phyloP scores from a whole-genome alignment of 2,329 filamentous ascomycete genomes.

The Tricladium varicosporioides region DNA sequence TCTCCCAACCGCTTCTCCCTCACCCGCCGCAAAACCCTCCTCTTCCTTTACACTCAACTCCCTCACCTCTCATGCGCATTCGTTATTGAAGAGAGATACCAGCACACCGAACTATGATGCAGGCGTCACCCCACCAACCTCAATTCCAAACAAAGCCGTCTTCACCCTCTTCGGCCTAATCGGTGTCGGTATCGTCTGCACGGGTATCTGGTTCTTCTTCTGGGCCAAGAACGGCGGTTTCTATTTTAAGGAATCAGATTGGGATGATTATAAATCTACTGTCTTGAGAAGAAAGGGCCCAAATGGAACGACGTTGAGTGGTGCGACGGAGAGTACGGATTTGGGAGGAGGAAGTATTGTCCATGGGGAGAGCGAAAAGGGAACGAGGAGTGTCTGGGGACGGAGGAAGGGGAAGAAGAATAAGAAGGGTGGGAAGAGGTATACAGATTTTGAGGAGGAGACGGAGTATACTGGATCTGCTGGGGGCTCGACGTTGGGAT shows the following conservation, averaged over 20 bases:
- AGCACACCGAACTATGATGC: constrained; percentile 37
- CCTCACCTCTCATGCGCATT: constrained; percentile 11
- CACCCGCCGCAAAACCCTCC: background rate
- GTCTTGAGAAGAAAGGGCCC: constrained; percentile 86
- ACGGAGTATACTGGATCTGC: constrained; percentile 13
- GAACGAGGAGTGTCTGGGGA: constrained; percentile 40
- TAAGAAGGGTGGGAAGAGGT: constrained; percentile 20
- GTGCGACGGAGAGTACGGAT: constrained; percentile 77
- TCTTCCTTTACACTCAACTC: constrained; percentile 4
- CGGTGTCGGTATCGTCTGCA: constrained; percentile 71
- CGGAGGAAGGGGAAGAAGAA: constrained; percentile 36
- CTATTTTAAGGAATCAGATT: constrained; percentile 79
- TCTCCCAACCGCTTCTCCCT: constrained; percentile 12
- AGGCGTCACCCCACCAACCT: constrained; percentile 52
- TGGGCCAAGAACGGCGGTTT: constrained; percentile 97
- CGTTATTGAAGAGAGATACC: constrained; percentile 17
- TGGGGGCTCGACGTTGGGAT: constrained; percentile 19
- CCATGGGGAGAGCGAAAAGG: constrained; percentile 59
- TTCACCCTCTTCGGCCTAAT: constrained; percentile 86
- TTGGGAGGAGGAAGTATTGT: constrained; percentile 84
- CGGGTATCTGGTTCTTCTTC: constrained; percentile 96
- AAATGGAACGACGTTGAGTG: constrained; percentile 81
- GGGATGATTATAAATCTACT: constrained; percentile 98
- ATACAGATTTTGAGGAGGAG: constrained; percentile 35
- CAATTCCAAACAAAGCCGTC: constrained; percentile 62